Evolutionary conservation across 2,329 filamentous ascomycete species (phyloP).

Genomic region (Apiospora pterosperma): DNA sequence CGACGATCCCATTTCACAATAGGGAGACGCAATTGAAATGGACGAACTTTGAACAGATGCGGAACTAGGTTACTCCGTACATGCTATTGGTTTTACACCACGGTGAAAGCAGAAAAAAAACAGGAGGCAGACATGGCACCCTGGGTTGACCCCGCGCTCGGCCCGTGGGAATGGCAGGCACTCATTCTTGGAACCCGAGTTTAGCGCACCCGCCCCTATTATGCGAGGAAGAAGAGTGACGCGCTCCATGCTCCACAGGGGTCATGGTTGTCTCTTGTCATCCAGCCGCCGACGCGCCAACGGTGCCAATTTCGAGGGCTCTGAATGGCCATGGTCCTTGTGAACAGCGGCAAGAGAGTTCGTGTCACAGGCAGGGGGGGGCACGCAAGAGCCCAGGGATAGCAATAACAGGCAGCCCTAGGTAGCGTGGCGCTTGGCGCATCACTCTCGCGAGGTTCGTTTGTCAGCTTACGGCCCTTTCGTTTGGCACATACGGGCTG

Average conservation of each 20-base stretch:
- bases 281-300: not conserved
- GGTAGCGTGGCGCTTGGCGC: too few species aligned
- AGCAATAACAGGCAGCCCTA: too few species aligned
- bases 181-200: not conserved
- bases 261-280: not conserved
- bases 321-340: not conserved
- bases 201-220: not conserved
- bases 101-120: not conserved
- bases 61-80: not conserved
- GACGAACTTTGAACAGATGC: not conserved
- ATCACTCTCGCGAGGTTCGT: not conserved
- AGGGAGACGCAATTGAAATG: not conserved
- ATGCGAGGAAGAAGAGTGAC: not conserved
- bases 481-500: not conserved
- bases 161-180: not conserved
- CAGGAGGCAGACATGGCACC: not conserved
- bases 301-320: not conserved
- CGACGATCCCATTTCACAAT: not conserved
- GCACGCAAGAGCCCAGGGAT: not conserved
- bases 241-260: not conserved
- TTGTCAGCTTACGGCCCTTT: not conserved
- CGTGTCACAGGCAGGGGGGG: not conserved
- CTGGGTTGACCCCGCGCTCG: not conserved
- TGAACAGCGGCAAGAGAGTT: not conserved
- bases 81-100: too few species aligned